These are phyloP conservation scores for Hortiboletus flavorubellus DNA, from an alignment of 768 basidiomycete species.

Conservation along the genomic window DNA sequence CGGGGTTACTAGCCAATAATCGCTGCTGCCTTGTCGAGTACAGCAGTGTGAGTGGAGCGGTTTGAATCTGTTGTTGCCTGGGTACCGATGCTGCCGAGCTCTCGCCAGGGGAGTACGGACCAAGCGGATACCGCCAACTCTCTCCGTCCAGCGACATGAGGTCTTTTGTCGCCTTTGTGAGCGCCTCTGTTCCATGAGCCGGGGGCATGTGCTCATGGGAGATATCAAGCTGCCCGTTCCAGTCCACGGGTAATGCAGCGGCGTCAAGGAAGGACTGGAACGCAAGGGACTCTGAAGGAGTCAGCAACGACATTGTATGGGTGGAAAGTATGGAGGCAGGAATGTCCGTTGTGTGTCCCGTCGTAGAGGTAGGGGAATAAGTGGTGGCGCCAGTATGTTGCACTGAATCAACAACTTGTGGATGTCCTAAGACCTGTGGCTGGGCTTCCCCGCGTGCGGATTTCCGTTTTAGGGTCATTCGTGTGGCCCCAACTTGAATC, in stretches of 20 bases:
- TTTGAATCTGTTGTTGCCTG: slow-evolving; percentile 18
- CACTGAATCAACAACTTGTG: slow-evolving; percentile 16
- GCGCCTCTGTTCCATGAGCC: slow-evolving; percentile 56
- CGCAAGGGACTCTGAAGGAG: slow-evolving; percentile 61
- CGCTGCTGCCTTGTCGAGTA: slow-evolving; percentile 20
- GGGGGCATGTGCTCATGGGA: slow-evolving; percentile 47
- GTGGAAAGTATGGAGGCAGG: background rate
- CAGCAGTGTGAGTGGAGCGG: slow-evolving; percentile 13
- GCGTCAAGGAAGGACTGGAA: slow-evolving; percentile 68
- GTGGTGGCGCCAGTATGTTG: background rate
- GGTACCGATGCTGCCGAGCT: slow-evolving; percentile 8
- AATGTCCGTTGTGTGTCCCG: background rate
- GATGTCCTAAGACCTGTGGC: slow-evolving; percentile 27
- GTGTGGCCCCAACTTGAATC: slow-evolving; percentile 17
- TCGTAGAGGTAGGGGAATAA: background rate
- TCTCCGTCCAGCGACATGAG: slow-evolving; percentile 67
- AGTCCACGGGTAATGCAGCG: slow-evolving; percentile 42
- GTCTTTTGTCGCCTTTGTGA: slow-evolving; percentile 79
- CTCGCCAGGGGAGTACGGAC: slow-evolving; percentile 10
- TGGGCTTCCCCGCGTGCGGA: slow-evolving; percentile 25
- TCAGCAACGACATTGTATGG: slow-evolving; percentile 56
- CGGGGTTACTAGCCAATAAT: slow-evolving; percentile 5
- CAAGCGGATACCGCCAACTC: slow-evolving; percentile 35
- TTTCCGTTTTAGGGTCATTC: slow-evolving; percentile 21
- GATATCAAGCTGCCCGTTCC: slow-evolving; percentile 39